Evolutionary conservation across 1,284 basidiomycete genomes (phyloP).

Genomic region (Puccinia triticina): DNA sequence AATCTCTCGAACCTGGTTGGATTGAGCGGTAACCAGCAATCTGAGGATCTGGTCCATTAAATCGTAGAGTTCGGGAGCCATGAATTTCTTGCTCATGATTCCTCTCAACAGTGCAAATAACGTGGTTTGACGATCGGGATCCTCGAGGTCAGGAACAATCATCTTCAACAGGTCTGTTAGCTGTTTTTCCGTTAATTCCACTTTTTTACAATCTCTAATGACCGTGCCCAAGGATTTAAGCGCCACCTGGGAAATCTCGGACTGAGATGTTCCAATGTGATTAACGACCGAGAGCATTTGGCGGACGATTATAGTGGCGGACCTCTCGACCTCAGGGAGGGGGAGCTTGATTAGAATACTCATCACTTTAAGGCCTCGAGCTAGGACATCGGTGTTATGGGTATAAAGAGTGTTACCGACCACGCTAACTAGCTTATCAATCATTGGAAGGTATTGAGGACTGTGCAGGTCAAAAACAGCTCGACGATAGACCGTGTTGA

Average conservation of each 20-base stretch:
- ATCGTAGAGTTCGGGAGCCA: constrained; percentile 96
- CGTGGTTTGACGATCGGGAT: constrained; percentile 79
- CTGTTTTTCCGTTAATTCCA: constrained; percentile 85
- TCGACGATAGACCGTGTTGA: constrained; percentile 82
- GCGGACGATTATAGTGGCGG: constrained; percentile 79
- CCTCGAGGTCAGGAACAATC: constrained; percentile 88
- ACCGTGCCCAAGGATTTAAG: constrained; percentile 83
- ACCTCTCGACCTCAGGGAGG: constrained; percentile 73
- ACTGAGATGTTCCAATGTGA: constrained; percentile 82
- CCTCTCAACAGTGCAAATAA: constrained; percentile 90
- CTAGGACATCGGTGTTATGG: constrained; percentile 75
- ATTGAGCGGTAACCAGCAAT: constrained; percentile 92
- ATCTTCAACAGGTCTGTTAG: constrained; percentile 83
- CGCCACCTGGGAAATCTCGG: constrained; percentile 84
- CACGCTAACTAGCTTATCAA: constrained; percentile 82
- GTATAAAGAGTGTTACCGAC: constrained; percentile 94
- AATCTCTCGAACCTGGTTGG: constrained; percentile 83
- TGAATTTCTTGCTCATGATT: constrained; percentile 84
- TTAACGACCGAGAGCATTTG: constrained; percentile 86
- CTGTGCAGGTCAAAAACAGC: constrained; percentile 84
- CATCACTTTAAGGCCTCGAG: constrained; percentile 77
- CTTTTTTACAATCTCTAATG: constrained; percentile 78
- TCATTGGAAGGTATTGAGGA: constrained; percentile 70
- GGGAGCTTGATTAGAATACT: constrained; percentile 84
- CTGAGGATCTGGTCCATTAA: constrained; percentile 93